These are phyloP conservation scores for Diplodia intermedia DNA, from an alignment of 2,329 filamentous ascomycete species.

Conservation along the genomic window DNA sequence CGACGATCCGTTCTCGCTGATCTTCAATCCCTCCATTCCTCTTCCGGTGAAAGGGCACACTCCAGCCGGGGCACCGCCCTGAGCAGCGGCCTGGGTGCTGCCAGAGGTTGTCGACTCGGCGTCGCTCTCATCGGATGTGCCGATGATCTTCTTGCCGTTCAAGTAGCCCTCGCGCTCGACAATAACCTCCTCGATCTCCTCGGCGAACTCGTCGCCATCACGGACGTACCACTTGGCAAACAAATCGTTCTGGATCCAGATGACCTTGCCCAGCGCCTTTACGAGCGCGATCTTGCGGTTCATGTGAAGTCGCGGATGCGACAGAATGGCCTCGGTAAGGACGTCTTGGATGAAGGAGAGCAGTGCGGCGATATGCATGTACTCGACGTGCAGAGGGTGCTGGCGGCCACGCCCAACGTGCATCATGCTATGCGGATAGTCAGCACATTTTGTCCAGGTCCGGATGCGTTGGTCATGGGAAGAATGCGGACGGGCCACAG, in stretches of 20 bases:
- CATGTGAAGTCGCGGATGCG: constrained; percentile 70
- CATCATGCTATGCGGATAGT: constrained; percentile 65
- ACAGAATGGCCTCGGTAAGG: constrained; percentile 77
- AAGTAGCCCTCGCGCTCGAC: constrained; percentile 48
- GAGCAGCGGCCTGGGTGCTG: constrained; percentile 19
- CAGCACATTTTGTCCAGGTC: neutral
- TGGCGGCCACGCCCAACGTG: constrained; percentile 76
- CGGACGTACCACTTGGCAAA: constrained; percentile 83
- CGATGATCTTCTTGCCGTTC: constrained; percentile 45
- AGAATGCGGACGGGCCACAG: constrained; percentile 33
- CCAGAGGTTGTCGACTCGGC: constrained; percentile 22
- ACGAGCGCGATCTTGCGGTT: constrained; percentile 74
- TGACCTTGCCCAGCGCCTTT: constrained; percentile 78
- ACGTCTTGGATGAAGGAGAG: constrained; percentile 80
- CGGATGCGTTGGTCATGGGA: neutral
- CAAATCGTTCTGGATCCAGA: constrained; percentile 88
- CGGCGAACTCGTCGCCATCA: constrained; percentile 67
- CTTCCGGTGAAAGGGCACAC: constrained; percentile 33
- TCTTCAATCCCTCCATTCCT: constrained; percentile 18
- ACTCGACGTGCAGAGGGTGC: constrained; percentile 78
- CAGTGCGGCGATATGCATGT: constrained; percentile 76
- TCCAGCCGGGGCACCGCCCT: neutral
- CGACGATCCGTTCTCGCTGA: neutral
- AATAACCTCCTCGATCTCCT: constrained; percentile 51
- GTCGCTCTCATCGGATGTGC: constrained; percentile 40